Evolutionary conservation across 2,329 filamentous ascomycete species (phyloP).

Genomic region (Westerdykella sp.): DNA sequence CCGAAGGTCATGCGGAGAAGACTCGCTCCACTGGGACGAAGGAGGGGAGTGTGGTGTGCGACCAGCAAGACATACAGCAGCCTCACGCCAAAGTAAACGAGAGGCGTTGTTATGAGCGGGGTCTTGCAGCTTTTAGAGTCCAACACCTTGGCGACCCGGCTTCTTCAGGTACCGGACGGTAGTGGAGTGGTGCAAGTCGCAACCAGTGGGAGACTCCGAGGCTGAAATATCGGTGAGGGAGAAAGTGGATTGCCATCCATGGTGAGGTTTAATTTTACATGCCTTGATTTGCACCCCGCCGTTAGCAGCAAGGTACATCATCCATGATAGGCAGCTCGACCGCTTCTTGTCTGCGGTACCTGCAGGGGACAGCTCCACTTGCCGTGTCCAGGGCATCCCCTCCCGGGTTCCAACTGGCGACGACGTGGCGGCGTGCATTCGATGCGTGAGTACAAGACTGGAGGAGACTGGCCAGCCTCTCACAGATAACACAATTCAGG

Average conservation of each 20-base stretch:
- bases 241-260: constrained; percentile 11
- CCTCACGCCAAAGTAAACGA: constrained; percentile 18
- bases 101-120: constrained; percentile 13
- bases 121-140: constrained; percentile 21
- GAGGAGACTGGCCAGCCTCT: background rate
- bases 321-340: constrained; percentile 23
- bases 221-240: constrained; percentile 30
- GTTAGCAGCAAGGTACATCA: constrained; percentile 10
- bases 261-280: constrained; percentile 15
- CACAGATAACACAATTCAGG: no score
- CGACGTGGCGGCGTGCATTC: background rate
- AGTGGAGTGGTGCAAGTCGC: background rate
- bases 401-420: background rate
- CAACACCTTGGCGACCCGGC: constrained; percentile 6
- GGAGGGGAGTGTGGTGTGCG: constrained; percentile 23
- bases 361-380: constrained; percentile 12
- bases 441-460: background rate
- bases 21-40: constrained; percentile 24
- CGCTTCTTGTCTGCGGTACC: constrained; percentile 19
- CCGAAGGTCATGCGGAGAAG: constrained; percentile 29
- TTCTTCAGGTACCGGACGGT: constrained; percentile 11
- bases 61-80: constrained; percentile 18
- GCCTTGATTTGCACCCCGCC: constrained; percentile 13
- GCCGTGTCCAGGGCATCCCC: background rate
- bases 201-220: constrained; percentile 9